Base-by-base conservation (phyloP, 2,329 filamentous ascomycete genomes). In the Pseudogymnoascus verrucosus region DNA sequence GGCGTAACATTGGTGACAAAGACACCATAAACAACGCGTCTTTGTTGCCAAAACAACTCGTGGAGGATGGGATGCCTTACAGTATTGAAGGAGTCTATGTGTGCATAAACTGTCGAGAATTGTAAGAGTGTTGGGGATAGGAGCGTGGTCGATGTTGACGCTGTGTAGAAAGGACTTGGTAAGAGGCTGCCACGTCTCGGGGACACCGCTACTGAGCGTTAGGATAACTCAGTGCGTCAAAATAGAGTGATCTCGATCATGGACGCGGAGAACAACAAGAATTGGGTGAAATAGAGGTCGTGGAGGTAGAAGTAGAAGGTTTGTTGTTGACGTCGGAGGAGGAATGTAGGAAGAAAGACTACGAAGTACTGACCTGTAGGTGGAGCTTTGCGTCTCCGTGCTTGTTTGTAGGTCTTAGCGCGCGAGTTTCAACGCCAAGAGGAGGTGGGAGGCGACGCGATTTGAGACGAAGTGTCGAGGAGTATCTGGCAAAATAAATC, bases 321-420 rank as follows among this genome's bases (percentile, higher is more conserved):
- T 69, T 72, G 71, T 73, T 72, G 74, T 73, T 68, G 70, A 66
- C 68, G 68, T 68, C 70, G 68, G 69, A 66, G 67, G 66, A 64
- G 65, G 68, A 68, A 68, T 63, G 68, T 67, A 67, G 68, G 69
- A 68, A 68, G 69, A 57, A 57, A 57, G 51, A 57, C n/a, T 36
- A 57, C 16, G 28, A 57, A 39, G 59, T 61, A 42, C 59, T 40
- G 34, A 61, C 59, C 36, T 40, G 59, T 11, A 61, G 59, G 51
- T 61, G 34, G 59, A 61, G 59, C 39, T 61, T 39, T 61, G 59
- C 59, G 36, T 61, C 36, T 61, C 59, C 36, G 36, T 61, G 59
- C 59, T 61, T 61, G 59, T 61, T 61, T 61, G 59, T 31, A 61
- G 5, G 51, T 57, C 28, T 57, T 57, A 57, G 51, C 51, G 51